These are phyloP conservation scores for Rhodosporidiobolus odoratus DNA, from an alignment of 768 basidiomycete species.

Conservation along the genomic window DNA sequence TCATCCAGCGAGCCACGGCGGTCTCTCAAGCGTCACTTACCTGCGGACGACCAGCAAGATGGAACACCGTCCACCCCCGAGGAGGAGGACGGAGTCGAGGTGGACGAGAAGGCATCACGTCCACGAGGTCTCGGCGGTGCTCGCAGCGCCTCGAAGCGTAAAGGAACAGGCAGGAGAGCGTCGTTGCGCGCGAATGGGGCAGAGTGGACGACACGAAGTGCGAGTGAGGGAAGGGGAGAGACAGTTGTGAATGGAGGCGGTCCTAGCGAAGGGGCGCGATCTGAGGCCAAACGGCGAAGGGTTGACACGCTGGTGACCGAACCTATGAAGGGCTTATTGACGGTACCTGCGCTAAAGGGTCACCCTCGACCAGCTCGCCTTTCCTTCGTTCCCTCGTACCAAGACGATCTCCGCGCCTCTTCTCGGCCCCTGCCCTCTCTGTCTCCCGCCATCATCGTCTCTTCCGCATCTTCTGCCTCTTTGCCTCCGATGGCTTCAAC, in stretches of 20 bases:
- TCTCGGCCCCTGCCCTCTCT: neutral
- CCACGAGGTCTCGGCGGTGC: neutral
- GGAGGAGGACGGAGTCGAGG: neutral
- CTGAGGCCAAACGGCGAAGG: neutral
- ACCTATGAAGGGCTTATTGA: too few species aligned
- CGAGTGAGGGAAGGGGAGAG: neutral
- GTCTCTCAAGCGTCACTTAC: neutral
- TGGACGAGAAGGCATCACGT: neutral
- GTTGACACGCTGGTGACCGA: too few species aligned
- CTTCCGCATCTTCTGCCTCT: too few species aligned
- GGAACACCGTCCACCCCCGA: neutral
- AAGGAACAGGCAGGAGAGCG: neutral
- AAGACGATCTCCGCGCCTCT: neutral
- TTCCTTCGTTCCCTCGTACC: neutral
- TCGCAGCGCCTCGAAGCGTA: neutral
- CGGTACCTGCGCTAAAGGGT: too few species aligned
- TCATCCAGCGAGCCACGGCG: slow-evolving; percentile 3
- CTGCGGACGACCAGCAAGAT: neutral
- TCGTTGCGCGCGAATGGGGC: neutral
- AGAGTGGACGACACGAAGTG: neutral
- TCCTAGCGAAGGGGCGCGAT: neutral
- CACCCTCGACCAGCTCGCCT: neutral
- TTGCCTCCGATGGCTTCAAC: too few species aligned
- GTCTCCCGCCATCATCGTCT: neutral
- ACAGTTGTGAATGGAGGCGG: neutral